phyloP scores from a whole-genome alignment of 2,329 filamentous ascomycete species.

The Penicillium paneum region DNA sequence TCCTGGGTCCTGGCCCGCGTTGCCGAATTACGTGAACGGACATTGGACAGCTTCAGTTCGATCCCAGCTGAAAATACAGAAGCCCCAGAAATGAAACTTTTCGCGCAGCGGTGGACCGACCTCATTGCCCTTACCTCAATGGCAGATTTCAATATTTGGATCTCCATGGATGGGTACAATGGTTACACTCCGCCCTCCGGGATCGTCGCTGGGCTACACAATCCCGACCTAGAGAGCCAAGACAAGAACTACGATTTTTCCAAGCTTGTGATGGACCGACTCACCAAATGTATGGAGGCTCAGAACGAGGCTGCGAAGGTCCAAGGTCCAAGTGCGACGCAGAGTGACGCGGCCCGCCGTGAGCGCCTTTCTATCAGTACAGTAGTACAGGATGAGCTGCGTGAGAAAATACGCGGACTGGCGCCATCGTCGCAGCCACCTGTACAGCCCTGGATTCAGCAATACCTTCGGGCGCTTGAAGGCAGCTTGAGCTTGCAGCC shows the following conservation, averaged over 20 bases:
- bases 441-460: slow-evolving; percentile 10
- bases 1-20: slow-evolving; percentile 6
- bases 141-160: slow-evolving; percentile 18
- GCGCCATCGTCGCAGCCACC: slow-evolving; percentile 3
- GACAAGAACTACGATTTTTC: not conserved
- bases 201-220: slow-evolving; percentile 2
- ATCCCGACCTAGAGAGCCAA: slow-evolving; percentile 2
- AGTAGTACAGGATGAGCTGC: slow-evolving; percentile 7
- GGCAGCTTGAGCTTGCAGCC: not conserved
- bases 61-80: not conserved
- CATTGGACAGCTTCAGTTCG: not conserved
- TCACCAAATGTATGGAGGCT: slow-evolving; percentile 1
- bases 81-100: not conserved
- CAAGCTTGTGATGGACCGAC: not conserved
- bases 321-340: slow-evolving; percentile 1
- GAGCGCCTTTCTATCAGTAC: slow-evolving; percentile 8
- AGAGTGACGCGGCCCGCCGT: slow-evolving; percentile 2
- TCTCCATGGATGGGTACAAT: slow-evolving; percentile 20
- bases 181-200: slow-evolving; percentile 2
- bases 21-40: slow-evolving; percentile 5
- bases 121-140: not conserved
- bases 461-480: slow-evolving; percentile 1
- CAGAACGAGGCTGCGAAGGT: slow-evolving; percentile 7
- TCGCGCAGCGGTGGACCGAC: slow-evolving; percentile 4
- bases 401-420: slow-evolving; percentile 6